Base-by-base conservation (phyloP, 805 yeast species). In the Yamadazyma tumulicola region DNA sequence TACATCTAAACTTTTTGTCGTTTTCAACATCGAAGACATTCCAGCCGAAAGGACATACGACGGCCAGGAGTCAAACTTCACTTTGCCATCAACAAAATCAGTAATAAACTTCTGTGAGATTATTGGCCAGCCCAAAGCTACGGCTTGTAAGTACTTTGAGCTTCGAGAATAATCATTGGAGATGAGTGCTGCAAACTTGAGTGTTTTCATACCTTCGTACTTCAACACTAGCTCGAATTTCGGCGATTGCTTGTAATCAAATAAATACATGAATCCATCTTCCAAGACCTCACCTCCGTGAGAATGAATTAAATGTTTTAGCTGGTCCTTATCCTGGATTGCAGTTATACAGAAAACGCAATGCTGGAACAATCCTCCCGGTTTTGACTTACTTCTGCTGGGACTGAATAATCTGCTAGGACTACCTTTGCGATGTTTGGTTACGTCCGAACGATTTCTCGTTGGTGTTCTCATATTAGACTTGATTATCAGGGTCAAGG, bases 91-190 rank as follows among this genome's bases (percentile, higher is more conserved):
- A 2, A 74, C 46, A 37, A 81, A 69, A 38, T 79, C 81, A 5
- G 55, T 51, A 3, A 86, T 61, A 44, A 73, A 87, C 6, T 57
- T 51, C 37, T 73, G 71, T 3, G 85, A 78, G 19, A 88, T 49
- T 13, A 84, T 72, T 2, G 97, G 97, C 95, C 95, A 87, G 2
- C 91, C 89, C 28, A 87, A 51, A 0, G 91, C 85, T 12, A 87
- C 54, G 2, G 82, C 77, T 49, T 85, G 93, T 7, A 88, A 53
- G 52, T 82, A 88, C 49, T 87, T 88, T 6, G 79, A 69, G 31
- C 88, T 85, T 23, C 96, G 62, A 13, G 75, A 66, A 37, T 73
- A 70, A 19, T 67, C 67, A 24, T 69, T 70, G 0, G 91, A 70
- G 1, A 88, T 57, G 21, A 85, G 62, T 1, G 89, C 89, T 1